Evolutionary conservation across 441 rosid species (phyloP), one percentile per base, ranked within the genome.

Genomic region (Corymbia citriodora): DNA sequence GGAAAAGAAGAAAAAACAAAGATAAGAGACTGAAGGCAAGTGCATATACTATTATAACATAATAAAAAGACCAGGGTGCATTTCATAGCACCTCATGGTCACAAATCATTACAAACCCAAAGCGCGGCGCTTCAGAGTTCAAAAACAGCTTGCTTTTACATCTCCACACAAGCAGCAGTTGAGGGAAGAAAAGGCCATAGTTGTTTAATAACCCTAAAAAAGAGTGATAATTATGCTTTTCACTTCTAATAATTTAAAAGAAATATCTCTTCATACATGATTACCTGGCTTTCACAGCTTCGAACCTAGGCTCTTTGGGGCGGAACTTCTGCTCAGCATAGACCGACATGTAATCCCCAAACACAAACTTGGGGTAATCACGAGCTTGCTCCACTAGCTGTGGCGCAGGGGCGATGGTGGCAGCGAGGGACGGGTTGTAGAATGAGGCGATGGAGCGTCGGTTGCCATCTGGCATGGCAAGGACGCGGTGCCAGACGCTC

Each of bases 301-400:
- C 93, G 92, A 98, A 97, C 92, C 99, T 96, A 4, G 99, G 98
- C 88, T 97, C 99, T 89, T 98, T 98, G 7, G 99, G 94, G 45
- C 92, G 95, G 92, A 96, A 98, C 96, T 98, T 98, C 94, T 96
- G 99, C 88, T 94, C 92, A 50, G 94, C 95, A 91, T 98, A 98
- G 63, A 97, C 93, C 53, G 96, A 93, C 98, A 97, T 98, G 91
- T 98, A 97, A 86, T 98, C 99, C 15, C 95, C 99, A 88, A 97
- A 97, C 90, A 98, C 94, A 91, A 95, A 96, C 95, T 94, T 94
- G 54, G 99, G 99, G 91, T 97, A 97, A 33, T 87, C 88, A 54
- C 89, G 90, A 3, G 79, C 90, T 15, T 89, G 89, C 81, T 89
- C 94, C 90, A 90, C 53, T 57, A 95, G 90, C 65, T 93, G 90